Conservation (phyloP, 495 filamentous ascomycete species). For the Neurospora terricola region DNA sequence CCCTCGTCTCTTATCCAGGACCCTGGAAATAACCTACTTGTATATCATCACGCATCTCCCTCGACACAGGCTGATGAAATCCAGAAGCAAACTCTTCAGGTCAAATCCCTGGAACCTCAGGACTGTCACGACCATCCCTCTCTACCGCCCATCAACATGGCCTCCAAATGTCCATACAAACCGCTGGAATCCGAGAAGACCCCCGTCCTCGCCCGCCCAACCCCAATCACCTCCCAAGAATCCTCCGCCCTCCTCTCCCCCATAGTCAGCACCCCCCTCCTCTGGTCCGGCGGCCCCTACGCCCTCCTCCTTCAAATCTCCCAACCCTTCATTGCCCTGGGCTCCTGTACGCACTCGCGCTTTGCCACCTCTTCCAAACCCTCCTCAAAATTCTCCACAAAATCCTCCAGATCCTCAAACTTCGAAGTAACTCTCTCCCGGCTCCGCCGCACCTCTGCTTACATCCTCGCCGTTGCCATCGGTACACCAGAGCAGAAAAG, state of each 20-base stretch:
- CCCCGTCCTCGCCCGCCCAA: neutral
- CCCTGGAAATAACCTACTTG: too few species aligned
- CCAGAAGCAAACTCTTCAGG: too few species aligned
- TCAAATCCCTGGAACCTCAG: too few species aligned
- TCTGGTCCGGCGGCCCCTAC: constrained; percentile 7
- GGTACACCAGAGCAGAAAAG: neutral
- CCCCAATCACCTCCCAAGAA: neutral
- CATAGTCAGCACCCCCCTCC: neutral
- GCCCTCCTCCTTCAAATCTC: constrained; percentile 10
- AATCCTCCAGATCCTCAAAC: too few species aligned
- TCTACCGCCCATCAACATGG: neutral
- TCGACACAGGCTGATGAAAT: too few species aligned
- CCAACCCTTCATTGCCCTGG: constrained; percentile 4
- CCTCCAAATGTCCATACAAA: neutral
- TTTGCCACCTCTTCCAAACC: constrained; percentile 1
- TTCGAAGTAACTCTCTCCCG: neutral
- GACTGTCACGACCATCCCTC: too few species aligned
- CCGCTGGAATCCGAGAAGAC: neutral
- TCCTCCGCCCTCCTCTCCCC: neutral
- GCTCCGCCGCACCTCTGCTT: constrained; percentile 4
- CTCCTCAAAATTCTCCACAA: too few species aligned
- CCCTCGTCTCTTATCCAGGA: too few species aligned
- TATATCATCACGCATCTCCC: too few species aligned
- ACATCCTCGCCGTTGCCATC: constrained; percentile 1
- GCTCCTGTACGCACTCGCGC: constrained; percentile 8